Evolutionary conservation across 805 yeast species (phyloP).

Genomic region (Zygosaccharomyces bailii): DNA sequence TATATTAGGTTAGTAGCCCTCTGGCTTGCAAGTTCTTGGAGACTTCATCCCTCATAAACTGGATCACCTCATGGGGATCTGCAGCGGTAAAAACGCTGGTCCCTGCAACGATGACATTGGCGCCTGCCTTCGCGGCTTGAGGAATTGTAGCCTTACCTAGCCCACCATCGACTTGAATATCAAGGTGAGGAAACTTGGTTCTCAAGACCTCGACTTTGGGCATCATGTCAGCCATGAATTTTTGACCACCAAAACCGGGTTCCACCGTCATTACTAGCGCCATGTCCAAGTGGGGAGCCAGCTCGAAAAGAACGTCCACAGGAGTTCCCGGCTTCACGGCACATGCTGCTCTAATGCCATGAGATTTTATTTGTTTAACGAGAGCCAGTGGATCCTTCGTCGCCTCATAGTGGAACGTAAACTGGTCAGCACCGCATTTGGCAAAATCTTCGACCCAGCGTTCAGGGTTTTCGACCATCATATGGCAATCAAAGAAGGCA

Average conservation of each 20-base stretch:
- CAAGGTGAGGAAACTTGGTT: constrained; percentile 65
- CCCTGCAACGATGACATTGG: constrained; percentile 97
- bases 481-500: constrained; percentile 87
- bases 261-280: constrained; percentile 98
- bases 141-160: constrained; percentile 81
- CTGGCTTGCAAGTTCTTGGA: constrained; percentile 43
- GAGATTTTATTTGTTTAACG: constrained; percentile 67
- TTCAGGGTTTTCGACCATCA: constrained; percentile 94
- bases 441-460: constrained; percentile 93
- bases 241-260: constrained; percentile 98
- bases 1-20: constrained; percentile 36
- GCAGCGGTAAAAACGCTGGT: constrained; percentile 86
- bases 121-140: constrained; percentile 93
- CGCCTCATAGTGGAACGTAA: constrained; percentile 94
- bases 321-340: constrained; percentile 93
- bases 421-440: constrained; percentile 91
- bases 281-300: constrained; percentile 82
- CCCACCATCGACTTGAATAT: constrained; percentile 97
- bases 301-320: constrained; percentile 72
- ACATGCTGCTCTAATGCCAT: constrained; percentile 91
- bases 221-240: constrained; percentile 95
- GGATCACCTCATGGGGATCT: constrained; percentile 73
- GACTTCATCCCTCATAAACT: constrained; percentile 62
- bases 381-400: constrained; percentile 72
- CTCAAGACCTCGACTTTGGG: constrained; percentile 83